Evolutionary conservation across 1,284 basidiomycete genomes (phyloP).

Genomic region (Agroathelia rolfsii): DNA sequence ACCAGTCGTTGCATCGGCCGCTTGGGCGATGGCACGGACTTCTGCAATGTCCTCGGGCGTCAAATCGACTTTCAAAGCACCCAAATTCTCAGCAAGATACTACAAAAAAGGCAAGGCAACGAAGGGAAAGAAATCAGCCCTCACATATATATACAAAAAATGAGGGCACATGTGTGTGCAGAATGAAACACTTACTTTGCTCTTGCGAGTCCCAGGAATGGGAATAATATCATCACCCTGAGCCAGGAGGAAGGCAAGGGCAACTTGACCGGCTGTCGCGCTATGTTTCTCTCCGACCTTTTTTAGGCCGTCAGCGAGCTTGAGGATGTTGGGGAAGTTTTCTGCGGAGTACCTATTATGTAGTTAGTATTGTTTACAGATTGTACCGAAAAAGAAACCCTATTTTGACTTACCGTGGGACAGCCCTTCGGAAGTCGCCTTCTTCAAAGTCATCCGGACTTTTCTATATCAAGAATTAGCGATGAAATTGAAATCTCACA

Average conservation of each 20-base stretch:
- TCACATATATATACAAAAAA: no score
- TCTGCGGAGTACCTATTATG: conserved; percentile 22
- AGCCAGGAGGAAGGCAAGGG: conserved; percentile 39
- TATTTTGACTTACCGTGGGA: conserved; percentile 24
- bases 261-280: conserved; percentile 33
- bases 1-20: no score
- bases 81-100: conserved; percentile 8
- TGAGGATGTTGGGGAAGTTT: conserved; percentile 37
- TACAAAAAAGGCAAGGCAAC: no score
- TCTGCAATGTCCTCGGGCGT: conserved; percentile 4
- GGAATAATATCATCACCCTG: conserved; percentile 31
- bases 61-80: conserved; percentile 7
- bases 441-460: conserved; percentile 40
- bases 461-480: conserved; percentile 21
- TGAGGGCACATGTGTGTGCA: no score
- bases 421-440: conserved; percentile 32
- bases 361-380: no score
- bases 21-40: conserved; percentile 4
- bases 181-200: no score
- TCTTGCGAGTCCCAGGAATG: conserved; percentile 33
- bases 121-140: no score
- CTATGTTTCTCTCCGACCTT: conserved; percentile 24
- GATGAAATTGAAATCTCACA: background rate
- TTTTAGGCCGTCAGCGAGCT: conserved; percentile 27
- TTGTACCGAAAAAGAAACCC: background rate